Evolutionary conservation across 164 flowering plant genomes (phyloP).

Genomic region (Kingdonia uniflora): DNA sequence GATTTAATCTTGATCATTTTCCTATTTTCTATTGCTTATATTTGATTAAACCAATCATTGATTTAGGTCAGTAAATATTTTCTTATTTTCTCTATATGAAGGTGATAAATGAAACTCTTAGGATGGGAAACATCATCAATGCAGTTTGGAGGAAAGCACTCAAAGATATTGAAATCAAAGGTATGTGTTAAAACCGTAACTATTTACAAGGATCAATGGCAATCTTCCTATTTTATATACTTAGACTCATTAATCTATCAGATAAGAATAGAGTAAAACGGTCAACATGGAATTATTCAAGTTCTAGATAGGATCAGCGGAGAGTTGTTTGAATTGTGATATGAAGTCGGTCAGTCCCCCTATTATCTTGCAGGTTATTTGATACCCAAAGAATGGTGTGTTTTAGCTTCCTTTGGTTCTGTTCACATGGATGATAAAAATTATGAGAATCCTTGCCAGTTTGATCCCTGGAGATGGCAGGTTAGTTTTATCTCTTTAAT

Average conservation of each 20-base stretch:
- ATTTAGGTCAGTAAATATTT: not conserved
- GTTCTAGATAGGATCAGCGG: too few relatives aligned
- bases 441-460: slow-evolving; percentile 64
- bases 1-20: too few relatives aligned
- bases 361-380: slow-evolving; percentile 44
- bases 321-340: too few relatives aligned
- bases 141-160: slow-evolving; percentile 85
- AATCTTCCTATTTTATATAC: too few relatives aligned
- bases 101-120: slow-evolving; percentile 90
- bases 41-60: not conserved
- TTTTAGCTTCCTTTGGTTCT: slow-evolving; percentile 68
- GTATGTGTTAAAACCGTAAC: slow-evolving; percentile 18
- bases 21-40: not conserved
- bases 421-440: slow-evolving; percentile 76
- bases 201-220: too few relatives aligned
- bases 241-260: too few relatives aligned
- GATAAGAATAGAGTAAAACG: too few relatives aligned
- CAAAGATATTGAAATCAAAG: slow-evolving; percentile 79
- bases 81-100: slow-evolving; percentile 10
- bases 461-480: slow-evolving; percentile 99
- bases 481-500: slow-evolving; percentile 19
- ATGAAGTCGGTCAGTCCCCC: not conserved
- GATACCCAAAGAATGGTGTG: slow-evolving; percentile 88
- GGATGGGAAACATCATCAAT: slow-evolving; percentile 81
- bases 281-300: too few relatives aligned